These are phyloP conservation scores for Leishmania tropica DNA, from an alignment of 208 protist species.

Conservation along the genomic window DNA sequence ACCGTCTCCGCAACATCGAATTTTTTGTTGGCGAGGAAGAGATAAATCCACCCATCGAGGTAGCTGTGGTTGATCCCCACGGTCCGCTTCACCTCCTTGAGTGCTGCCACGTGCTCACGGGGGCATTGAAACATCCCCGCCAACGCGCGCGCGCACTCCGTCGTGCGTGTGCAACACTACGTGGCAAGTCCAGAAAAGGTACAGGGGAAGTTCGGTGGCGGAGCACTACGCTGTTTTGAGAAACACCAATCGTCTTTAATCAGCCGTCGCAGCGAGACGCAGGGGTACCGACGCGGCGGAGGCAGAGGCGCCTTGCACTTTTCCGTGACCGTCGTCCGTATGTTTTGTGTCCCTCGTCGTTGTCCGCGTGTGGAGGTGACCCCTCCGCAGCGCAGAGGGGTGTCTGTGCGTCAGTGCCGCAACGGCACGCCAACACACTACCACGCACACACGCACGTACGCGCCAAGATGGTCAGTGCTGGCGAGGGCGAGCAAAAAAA, in stretches of 20 bases:
- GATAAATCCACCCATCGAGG: slow-evolving; percentile 74
- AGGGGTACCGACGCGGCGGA: not conserved
- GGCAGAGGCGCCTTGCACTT: not conserved
- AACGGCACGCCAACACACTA: not conserved
- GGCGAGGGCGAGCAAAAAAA: not conserved
- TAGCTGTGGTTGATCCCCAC: slow-evolving; percentile 55
- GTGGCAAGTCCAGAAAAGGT: not conserved
- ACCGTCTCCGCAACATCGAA: slow-evolving; percentile 72
- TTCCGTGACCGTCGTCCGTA: not conserved
- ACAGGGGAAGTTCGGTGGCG: not conserved
- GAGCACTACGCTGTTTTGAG: not conserved
- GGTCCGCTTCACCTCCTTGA: slow-evolving; percentile 67
- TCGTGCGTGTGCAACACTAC: not conserved
- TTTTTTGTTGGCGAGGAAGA: slow-evolving; percentile 84
- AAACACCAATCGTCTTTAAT: not conserved
- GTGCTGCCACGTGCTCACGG: slow-evolving; percentile 33
- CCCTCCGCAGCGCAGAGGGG: not conserved
- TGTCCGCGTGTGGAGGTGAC: not conserved
- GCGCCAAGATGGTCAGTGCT: not conserved
- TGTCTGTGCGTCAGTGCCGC: not conserved
- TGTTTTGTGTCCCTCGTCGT: no score
- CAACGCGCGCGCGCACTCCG: not conserved
- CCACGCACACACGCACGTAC: no score
- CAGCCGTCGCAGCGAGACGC: not conserved
- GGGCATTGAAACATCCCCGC: slow-evolving; percentile 43